Evolutionary conservation across 1,284 basidiomycete genomes (phyloP).

Genomic region (Ustilago cynodontis): DNA sequence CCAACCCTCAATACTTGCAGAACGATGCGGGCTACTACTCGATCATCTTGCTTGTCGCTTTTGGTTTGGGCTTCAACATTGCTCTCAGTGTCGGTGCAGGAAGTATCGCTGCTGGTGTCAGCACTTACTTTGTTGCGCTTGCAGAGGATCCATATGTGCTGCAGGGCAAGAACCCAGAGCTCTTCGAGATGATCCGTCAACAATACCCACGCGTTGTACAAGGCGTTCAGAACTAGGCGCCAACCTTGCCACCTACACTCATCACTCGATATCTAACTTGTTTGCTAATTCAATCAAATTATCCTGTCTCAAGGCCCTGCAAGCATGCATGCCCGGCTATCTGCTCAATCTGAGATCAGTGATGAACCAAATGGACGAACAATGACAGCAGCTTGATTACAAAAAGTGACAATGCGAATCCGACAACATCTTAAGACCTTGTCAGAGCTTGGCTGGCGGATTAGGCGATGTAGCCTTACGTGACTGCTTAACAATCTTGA

Average conservation of each 20-base stretch:
- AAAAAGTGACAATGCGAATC: not conserved
- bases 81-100: slow-evolving; percentile 67
- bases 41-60: slow-evolving; percentile 60
- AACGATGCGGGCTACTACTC: slow-evolving; percentile 51
- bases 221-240: slow-evolving; percentile 37
- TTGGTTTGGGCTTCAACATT: slow-evolving; percentile 69
- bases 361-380: not conserved
- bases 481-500: slow-evolving; percentile 37
- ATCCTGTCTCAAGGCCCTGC: not conserved
- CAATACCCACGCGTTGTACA: slow-evolving; percentile 70
- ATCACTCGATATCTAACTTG: not conserved
- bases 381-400: not conserved
- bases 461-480: slow-evolving; percentile 13
- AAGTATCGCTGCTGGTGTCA: slow-evolving; percentile 66
- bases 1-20: slow-evolving; percentile 62
- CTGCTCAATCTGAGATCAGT: not conserved
- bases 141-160: slow-evolving; percentile 60
- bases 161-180: slow-evolving; percentile 54
- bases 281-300: not conserved
- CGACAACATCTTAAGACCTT: no score
- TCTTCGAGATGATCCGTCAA: slow-evolving; percentile 61
- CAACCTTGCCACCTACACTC: not conserved
- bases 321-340: not conserved
- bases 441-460: slow-evolving; percentile 34
- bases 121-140: slow-evolving; percentile 70